Evolutionary conservation across 2,329 filamentous ascomycete genomes (phyloP).

Genomic region (Parastagonospora nodorum): DNA sequence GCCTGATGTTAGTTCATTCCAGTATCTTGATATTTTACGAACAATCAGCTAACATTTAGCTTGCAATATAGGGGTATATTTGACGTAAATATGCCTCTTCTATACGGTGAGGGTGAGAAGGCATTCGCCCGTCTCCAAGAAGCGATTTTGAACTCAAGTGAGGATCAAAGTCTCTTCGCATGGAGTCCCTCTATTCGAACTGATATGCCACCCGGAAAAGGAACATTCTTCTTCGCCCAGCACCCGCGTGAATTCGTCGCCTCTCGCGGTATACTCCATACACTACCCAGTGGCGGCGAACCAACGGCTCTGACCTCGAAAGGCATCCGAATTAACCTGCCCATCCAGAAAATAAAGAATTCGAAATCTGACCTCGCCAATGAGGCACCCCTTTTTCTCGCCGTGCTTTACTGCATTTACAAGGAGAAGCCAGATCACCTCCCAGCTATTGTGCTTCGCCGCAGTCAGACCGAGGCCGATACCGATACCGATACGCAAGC

Average conservation of each 20-base stretch:
- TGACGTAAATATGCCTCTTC: slow-evolving; percentile 28
- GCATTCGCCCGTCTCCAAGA: slow-evolving; percentile 28
- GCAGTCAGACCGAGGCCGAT: too few relatives aligned
- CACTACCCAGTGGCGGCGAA: not conserved
- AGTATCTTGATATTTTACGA: not conserved
- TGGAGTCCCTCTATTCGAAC: slow-evolving; percentile 1
- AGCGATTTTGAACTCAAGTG: slow-evolving; percentile 18
- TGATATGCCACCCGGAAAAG: not conserved
- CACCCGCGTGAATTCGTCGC: not conserved
- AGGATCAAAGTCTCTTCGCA: slow-evolving; percentile 18
- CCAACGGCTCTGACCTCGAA: slow-evolving; percentile 4
- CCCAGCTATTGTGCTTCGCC: not conserved
- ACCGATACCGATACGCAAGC: not conserved
- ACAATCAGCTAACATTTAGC: not conserved
- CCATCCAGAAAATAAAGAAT: not conserved
- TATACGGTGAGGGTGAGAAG: slow-evolving; percentile 37
- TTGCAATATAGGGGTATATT: not conserved
- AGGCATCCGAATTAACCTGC: slow-evolving; percentile 6
- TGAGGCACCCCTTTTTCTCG: not conserved
- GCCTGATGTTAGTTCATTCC: slow-evolving; percentile 14
- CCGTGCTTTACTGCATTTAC: not conserved
- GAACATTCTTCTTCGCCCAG: slow-evolving; percentile 3
- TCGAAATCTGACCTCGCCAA: not conserved
- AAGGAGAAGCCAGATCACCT: too few relatives aligned
- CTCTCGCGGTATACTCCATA: not conserved